phyloP scores from a whole-genome alignment of 805 yeast genomes.

The Sugiyamaella marilandica region DNA sequence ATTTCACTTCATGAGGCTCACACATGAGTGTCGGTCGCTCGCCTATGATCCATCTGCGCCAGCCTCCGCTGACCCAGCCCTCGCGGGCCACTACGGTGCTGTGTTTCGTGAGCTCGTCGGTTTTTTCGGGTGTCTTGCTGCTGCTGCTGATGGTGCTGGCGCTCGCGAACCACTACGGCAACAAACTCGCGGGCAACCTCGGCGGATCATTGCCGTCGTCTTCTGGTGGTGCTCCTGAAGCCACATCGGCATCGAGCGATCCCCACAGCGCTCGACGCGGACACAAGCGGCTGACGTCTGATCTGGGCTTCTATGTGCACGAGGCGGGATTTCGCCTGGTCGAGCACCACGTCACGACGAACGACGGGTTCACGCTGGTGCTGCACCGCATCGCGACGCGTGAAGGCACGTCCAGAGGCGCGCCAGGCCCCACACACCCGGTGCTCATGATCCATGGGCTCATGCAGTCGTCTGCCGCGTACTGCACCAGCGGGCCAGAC shows the following conservation, averaged over 20 bases:
- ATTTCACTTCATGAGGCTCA: not conserved
- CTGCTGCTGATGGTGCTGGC: conserved; percentile 24
- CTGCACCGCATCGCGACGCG: conserved; percentile 61
- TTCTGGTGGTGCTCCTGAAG: no score
- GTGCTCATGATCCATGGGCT: conserved; percentile 80
- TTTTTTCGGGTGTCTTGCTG: conserved; percentile 25
- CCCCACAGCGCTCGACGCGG: not conserved
- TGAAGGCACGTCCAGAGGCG: conserved; percentile 27
- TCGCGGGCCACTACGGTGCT: conserved; percentile 4
- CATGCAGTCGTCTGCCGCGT: conserved; percentile 82
- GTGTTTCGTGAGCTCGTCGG: conserved; percentile 24
- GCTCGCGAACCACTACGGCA: conserved; percentile 9
- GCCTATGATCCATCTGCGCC: not conserved
- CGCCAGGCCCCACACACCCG: conserved; percentile 47
- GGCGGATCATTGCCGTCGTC: no score
- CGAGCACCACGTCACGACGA: conserved; percentile 58
- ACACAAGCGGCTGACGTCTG: conserved; percentile 40
- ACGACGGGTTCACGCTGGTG: conserved; percentile 73
- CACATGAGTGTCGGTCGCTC: no score
- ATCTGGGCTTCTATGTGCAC: conserved; percentile 63
- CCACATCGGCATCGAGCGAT: not conserved
- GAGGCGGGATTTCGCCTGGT: conserved; percentile 56
- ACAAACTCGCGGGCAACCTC: not conserved
- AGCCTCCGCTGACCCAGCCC: not conserved
- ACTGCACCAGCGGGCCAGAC: conserved; percentile 66